Evolutionary conservation across 352 stramenopile species (phyloP), one percentile per base, ranked within the genome.

Genomic region (Globisporangium solare): DNA sequence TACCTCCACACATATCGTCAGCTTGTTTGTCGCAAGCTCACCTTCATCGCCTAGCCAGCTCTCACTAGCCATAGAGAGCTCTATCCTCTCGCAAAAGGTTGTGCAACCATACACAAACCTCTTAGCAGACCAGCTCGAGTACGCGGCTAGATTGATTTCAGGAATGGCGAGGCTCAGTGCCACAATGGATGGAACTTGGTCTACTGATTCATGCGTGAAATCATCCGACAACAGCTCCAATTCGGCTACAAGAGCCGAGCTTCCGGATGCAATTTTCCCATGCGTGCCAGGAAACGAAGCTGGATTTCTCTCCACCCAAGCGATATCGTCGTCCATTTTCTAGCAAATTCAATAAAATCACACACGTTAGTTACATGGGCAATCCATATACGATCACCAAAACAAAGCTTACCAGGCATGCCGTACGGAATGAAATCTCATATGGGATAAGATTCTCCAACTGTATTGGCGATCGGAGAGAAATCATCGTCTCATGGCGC

Each of bases 381-480:
- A 12, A 66, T 55, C 62, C 66, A 61, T 62, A 54, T n/a, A 12
- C 11, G 56, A 48, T 12, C 37, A 42, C 13, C 18, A 45, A 47
- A 17, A n/a, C 6, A 20, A 31, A n/a, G 76, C 64, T 35, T 67
- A 79, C 71, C 67, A 86, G 79, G 60, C 80, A 89, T 17, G 88
- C 76, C 1, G 79, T 88, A n/a, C 82, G 77, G 43, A 87, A 90
- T 6, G 72, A 74, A 10, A 92, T 54, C 45, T 80, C 73, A 59
- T 87, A 93, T 7, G 83, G 83, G 8, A 91, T 57, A 5, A 93
- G 63, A 46, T 93, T 93, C 56, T 93, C 83, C 15, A 93, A 42
- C 31, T 79, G 63, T 43, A 93, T 86, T 15, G 81, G 81, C 11
- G 84, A 70, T 10, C 75, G 75, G 31, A 94, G 64, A 3, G 74